Conservation (phyloP, 2,329 filamentous ascomycete genomes). For the Colletotrichum sp. region DNA sequence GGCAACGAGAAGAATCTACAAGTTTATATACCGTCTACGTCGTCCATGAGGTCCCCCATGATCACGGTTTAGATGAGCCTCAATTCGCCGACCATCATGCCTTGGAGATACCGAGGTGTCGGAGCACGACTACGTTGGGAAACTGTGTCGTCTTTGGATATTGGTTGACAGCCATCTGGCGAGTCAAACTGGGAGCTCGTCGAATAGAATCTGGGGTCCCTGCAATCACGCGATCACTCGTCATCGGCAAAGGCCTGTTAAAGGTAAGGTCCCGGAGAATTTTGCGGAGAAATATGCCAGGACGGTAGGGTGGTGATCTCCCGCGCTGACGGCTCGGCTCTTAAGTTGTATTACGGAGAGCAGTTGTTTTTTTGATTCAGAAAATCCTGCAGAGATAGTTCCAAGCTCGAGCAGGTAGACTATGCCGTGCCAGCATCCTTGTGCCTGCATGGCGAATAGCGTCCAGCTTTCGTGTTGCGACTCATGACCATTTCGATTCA, state of each 20-base stretch:
- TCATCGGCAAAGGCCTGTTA: constrained; percentile 13
- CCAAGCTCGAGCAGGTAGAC: background rate
- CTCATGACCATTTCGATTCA: background rate
- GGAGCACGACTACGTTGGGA: background rate
- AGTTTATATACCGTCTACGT: background rate
- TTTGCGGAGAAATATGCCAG: constrained; percentile 13
- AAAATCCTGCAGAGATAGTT: background rate
- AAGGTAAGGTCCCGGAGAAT: constrained; percentile 17
- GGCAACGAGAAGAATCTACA: background rate
- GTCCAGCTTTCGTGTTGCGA: background rate
- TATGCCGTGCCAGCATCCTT: background rate
- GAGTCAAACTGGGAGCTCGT: background rate
- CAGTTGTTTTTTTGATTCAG: fast-evolving
- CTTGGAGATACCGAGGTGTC: background rate
- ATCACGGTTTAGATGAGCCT: background rate
- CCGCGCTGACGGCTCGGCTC: background rate
- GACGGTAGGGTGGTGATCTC: background rate
- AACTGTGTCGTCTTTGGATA: background rate
- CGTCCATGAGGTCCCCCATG: background rate
- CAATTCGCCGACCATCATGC: background rate
- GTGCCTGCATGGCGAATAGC: background rate
- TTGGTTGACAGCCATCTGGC: background rate
- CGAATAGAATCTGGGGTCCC: constrained; percentile 1
- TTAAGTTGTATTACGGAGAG: background rate
- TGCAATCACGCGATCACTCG: constrained; percentile 16